These are phyloP conservation scores for Plasmodium vivax DNA, from an alignment of 169 alveolate genomes.

Conservation along the genomic window DNA sequence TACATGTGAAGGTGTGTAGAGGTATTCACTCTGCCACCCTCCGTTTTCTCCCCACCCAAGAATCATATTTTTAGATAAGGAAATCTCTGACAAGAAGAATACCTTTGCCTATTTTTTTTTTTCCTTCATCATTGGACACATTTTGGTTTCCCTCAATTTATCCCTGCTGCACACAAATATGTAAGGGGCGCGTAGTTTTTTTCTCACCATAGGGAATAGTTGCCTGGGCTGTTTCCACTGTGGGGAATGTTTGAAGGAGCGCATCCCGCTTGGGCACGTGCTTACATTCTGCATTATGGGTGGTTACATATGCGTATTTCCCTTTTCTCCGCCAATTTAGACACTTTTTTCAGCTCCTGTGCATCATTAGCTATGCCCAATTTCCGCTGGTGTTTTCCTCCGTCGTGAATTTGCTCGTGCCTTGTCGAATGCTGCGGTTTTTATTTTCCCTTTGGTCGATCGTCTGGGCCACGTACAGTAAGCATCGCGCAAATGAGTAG, in stretches of 20 bases:
- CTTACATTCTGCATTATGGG: not conserved
- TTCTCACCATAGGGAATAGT: not conserved
- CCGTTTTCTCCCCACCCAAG: not conserved
- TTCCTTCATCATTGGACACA: constrained; percentile 46
- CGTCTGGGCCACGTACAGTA: constrained; percentile 66
- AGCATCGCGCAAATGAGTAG: not conserved
- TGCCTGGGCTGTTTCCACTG: not conserved
- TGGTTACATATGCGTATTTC: not conserved
- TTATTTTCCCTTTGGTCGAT: constrained; percentile 30
- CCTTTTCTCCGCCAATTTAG: constrained; percentile 11
- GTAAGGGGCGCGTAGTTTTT: not conserved
- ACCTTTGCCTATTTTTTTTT: constrained; percentile 54
- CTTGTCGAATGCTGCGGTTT: constrained; percentile 20
- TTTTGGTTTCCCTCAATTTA: constrained; percentile 60
- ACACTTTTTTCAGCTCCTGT: constrained; percentile 55
- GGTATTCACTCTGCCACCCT: not conserved
- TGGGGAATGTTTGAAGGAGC: not conserved
- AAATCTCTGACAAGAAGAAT: constrained; percentile 40
- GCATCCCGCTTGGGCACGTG: not conserved
- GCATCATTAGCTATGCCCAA: constrained; percentile 53
- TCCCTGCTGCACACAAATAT: constrained; percentile 55
- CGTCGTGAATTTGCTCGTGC: constrained; percentile 23
- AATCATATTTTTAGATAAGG: constrained; percentile 59
- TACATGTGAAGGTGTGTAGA: not conserved
- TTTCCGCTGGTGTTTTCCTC: constrained; percentile 48